Evolutionary conservation across 2,329 filamentous ascomycete species (phyloP).

Genomic region (Fusarium praegraminearum): DNA sequence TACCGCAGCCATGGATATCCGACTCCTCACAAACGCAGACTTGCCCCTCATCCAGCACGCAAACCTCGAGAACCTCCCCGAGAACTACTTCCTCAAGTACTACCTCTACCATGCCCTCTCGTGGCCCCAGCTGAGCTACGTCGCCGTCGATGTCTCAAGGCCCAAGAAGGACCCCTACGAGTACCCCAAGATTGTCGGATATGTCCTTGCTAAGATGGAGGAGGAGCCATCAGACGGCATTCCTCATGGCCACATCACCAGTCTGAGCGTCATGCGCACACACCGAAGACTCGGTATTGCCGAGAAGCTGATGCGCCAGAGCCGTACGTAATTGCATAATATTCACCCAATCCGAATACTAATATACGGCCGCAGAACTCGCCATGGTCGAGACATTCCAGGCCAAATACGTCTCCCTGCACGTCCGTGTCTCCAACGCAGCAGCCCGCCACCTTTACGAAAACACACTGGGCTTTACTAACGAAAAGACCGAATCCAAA

Average conservation of each 20-base stretch:
- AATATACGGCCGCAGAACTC: no score
- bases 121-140: slow-evolving; percentile 97
- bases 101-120: slow-evolving; percentile 99
- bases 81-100: slow-evolving; percentile 99
- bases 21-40: slow-evolving; percentile 83
- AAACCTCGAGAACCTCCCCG: slow-evolving; percentile 98
- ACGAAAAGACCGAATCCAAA: slow-evolving; percentile 86
- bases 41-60: slow-evolving; percentile 95
- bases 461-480: slow-evolving; percentile 89
- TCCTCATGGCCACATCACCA: slow-evolving; percentile 96
- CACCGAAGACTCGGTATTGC: slow-evolving; percentile 91
- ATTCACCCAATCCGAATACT: no score
- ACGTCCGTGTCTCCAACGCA: slow-evolving; percentile 93
- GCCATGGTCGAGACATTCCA: slow-evolving; percentile 97
- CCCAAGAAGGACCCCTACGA: slow-evolving; percentile 83
- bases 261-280: slow-evolving; percentile 94
- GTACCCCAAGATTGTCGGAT: slow-evolving; percentile 97
- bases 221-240: slow-evolving; percentile 93
- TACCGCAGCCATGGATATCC: slow-evolving; percentile 81
- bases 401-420: slow-evolving; percentile 92
- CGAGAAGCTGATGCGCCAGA: slow-evolving; percentile 97
- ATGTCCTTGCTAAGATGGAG: slow-evolving; percentile 99
- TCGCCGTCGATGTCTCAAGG: slow-evolving; percentile 90
- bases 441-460: slow-evolving; percentile 94
- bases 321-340: slow-evolving; percentile 71